Evolutionary conservation across 1,284 basidiomycete genomes (phyloP), one percentile per base, ranked within the genome.

Genomic region (Melampsora americana): DNA sequence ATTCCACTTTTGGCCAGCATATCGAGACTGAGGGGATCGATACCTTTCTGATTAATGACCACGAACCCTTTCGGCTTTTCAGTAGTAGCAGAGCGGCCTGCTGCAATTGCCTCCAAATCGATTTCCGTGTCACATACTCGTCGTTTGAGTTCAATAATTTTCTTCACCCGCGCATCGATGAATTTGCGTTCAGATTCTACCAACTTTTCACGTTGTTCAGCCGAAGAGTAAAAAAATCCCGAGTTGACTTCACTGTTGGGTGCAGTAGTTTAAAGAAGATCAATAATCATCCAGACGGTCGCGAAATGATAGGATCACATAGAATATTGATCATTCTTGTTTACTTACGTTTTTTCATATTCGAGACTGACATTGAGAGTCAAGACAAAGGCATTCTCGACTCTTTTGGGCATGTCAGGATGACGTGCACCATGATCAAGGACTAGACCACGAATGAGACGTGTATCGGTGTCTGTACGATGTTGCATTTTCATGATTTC

Each of bases 401-500:
- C 89, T 79, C 94, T 89, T 86, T 95, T 98, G 65, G 96, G 95
- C 96, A 99, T 99, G 84, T 99, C 96, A 5, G 95, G 95, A 85
- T 99, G 96, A 79, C 96, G 86, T 66, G 93, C 94, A 79, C 96
- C 96, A 83, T 99, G 93, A 80, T 88, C 87, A 81, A 99, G 86
- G 65, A 99, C 96, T 76, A 99, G 87, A 69, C 96, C 96, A 80
- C 92, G 90, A 80, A 99, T 86, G 68, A 99, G 89, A 83, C 96
- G 92, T n/a, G 96, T 99, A 84, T 99, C 96, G 61, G 93, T 94
- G 77, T 96, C 94, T 69, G 91, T 95, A 82, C 94, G 90, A 86
- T 99, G 96, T 84, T 98, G 95, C 96, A 99, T 99, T 87, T 99
- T 99, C 95, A 99, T 99, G 80, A 99, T 90, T 85, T 99, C 96